Evolutionary conservation across 805 yeast species (phyloP), one percentile per base, ranked within the genome.

Genomic region (Yarrowia sp.): DNA sequence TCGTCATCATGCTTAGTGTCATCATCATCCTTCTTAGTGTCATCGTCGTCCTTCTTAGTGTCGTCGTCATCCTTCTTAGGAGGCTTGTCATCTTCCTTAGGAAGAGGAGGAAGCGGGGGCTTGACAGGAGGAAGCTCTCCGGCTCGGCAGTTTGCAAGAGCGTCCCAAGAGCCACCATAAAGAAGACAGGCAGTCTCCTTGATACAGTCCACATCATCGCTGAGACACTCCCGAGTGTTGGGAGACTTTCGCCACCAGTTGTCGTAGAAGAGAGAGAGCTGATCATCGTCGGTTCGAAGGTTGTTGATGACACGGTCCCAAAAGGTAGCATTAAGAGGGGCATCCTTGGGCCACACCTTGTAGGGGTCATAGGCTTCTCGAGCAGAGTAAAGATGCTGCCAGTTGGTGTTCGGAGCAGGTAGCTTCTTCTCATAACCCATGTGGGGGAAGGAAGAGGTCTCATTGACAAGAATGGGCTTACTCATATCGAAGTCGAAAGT

Each of bases 301-400:
- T 49, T 19, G 26, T 32, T 32, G 32, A 49, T 49, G 9, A 32
- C 65, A 32, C 67, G 65, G 70, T 85, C 83, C 90, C 90, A 87
- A 78, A 85, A 87, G 17, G 86, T 80, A n/a, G 85, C 90, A 70
- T 85, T 86, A 70, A 87, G 79, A 10, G 90, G 87, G 17, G 86
- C 76, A 9, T 73, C 68, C 11, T 61, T 67, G n/a, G 89, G 89
- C 90, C 90, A 87, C 10, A 79, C 71, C 9, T 78, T 75, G 1
- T 81, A 84, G 73, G 91, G 81, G 1, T 89, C 83, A 24, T 54
- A 54, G 10, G 61, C 61, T 6, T 36, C 35, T 36, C 61, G 46
- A 3, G 61, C 61, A 65, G 85, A 82, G 74, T 85, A 85, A 68
- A 84, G 88, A 64, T 79, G 80, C 66, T 78, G 72, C 92, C 92